Evolutionary conservation across 164 flowering plant genomes (phyloP).

Genomic region (Cinnamomum micranthum): DNA sequence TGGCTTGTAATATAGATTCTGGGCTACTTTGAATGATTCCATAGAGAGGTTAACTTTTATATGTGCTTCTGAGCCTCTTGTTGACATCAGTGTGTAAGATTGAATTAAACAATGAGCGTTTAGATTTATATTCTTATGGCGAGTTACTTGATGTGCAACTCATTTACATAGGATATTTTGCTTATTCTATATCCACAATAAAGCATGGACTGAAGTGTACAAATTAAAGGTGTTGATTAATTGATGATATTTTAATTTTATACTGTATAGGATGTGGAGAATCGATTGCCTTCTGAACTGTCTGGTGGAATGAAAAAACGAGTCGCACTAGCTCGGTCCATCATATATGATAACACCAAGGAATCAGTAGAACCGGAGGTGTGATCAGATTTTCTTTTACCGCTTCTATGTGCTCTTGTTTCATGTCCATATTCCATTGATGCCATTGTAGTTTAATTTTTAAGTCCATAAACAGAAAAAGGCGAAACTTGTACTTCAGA

Average conservation of each 20-base stretch:
- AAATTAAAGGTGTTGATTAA: too few species aligned
- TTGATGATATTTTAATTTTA: neutral
- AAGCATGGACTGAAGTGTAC: too few species aligned
- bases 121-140: too few species aligned
- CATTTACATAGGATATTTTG: too few species aligned
- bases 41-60: neutral
- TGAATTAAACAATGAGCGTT: too few species aligned
- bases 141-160: too few species aligned
- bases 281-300: constrained; percentile 91
- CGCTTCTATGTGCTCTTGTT: neutral
- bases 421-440: too few species aligned
- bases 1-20: neutral
- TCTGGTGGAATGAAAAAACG: constrained; percentile 99
- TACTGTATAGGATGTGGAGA: constrained; percentile 77
- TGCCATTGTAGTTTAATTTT: too few species aligned
- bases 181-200: too few species aligned
- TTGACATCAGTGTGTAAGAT: neutral
- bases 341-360: constrained; percentile 79
- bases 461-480: too few species aligned
- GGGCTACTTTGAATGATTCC: neutral
- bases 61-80: neutral
- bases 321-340: constrained; percentile 95
- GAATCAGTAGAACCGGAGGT: constrained; percentile 92
- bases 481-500: too few species aligned
- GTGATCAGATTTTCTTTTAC: constrained; percentile 8